Percentiles rank a stretch among this genome's conserved stretches.
Evolutionary conservation across 495 filamentous ascomycete species (phyloP).

Genomic region (Hypoxylon lenormandii): DNA sequence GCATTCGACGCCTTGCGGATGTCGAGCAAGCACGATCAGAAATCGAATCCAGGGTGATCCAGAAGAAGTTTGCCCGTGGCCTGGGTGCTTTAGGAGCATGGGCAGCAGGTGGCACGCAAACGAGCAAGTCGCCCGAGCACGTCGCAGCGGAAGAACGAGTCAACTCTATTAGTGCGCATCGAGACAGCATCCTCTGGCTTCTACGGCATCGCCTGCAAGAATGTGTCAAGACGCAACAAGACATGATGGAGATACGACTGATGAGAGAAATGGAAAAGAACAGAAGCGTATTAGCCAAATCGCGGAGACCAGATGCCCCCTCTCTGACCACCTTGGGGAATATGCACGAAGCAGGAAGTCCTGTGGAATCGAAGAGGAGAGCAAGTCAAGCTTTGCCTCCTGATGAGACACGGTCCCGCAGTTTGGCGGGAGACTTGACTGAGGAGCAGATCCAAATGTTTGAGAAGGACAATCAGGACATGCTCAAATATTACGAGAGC

Average conservation of each 20-base stretch:
- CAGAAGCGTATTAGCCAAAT: slow-evolving; percentile 84
- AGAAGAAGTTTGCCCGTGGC: slow-evolving; percentile 73
- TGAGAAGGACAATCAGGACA: slow-evolving; percentile 89
- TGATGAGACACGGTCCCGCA: slow-evolving; percentile 24
- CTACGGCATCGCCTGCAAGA: slow-evolving; percentile 78
- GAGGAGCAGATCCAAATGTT: slow-evolving; percentile 91
- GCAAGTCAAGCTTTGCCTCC: slow-evolving; percentile 30
- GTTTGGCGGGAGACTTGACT: slow-evolving; percentile 72
- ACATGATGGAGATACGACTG: slow-evolving; percentile 90
- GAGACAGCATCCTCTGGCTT: slow-evolving; percentile 87
- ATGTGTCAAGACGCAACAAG: slow-evolving; percentile 78
- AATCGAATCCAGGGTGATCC: slow-evolving; percentile 72
- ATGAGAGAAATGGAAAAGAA: slow-evolving; percentile 87
- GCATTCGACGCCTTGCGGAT: slow-evolving; percentile 79
- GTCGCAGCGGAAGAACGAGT: slow-evolving; percentile 74
- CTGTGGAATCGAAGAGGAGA: slow-evolving; percentile 33
- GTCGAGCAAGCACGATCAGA: slow-evolving; percentile 84
- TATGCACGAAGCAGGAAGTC: slow-evolving; percentile 33
- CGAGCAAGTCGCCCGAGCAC: slow-evolving; percentile 70
- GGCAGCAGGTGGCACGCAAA: slow-evolving; percentile 70
- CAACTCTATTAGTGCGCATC: slow-evolving; percentile 68
- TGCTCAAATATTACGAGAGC: slow-evolving; percentile 92
- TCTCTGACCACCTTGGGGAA: slow-evolving; percentile 31
- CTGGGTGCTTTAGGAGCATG: slow-evolving; percentile 74
- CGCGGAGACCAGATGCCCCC: slow-evolving; percentile 51